These are phyloP conservation scores for Sarocladium kiliense DNA, from an alignment of 2,329 filamentous ascomycete genomes.

Conservation along the genomic window DNA sequence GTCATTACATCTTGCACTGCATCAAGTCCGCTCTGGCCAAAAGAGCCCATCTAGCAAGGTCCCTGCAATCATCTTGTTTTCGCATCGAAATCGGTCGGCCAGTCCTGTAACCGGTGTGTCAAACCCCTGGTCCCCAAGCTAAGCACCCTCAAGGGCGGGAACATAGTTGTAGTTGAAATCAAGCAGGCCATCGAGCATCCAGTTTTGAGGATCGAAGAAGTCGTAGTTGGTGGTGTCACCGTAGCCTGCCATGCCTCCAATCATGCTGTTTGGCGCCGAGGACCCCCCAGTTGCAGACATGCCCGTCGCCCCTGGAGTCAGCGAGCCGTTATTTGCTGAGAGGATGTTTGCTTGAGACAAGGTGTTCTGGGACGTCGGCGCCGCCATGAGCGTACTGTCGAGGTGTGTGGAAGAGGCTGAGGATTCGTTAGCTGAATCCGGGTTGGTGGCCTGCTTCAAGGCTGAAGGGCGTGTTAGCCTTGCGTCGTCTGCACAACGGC, in stretches of 20 bases:
- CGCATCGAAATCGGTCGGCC: background rate
- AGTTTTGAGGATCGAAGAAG: slow-evolving; percentile 88
- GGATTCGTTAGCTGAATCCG: slow-evolving; percentile 71
- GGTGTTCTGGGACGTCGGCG: slow-evolving; percentile 17
- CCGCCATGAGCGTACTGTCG: slow-evolving; percentile 51
- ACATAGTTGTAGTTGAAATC: slow-evolving; percentile 70
- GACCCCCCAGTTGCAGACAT: slow-evolving; percentile 29
- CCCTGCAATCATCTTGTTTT: background rate
- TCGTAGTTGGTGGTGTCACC: slow-evolving; percentile 66
- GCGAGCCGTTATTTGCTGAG: slow-evolving; percentile 42
- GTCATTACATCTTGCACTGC: background rate
- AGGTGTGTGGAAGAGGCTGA: slow-evolving; percentile 62
- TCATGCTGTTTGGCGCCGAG: slow-evolving; percentile 39
- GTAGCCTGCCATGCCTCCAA: slow-evolving; percentile 48
- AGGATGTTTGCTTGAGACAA: slow-evolving; percentile 19
- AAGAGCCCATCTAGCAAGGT: background rate
- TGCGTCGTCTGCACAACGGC: slow-evolving; percentile 19
- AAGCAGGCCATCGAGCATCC: slow-evolving; percentile 83
- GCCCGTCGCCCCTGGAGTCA: slow-evolving; percentile 47
- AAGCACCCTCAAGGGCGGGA: slow-evolving; percentile 48
- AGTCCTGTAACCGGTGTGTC: background rate
- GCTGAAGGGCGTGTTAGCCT: slow-evolving; percentile 34
- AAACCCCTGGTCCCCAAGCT: slow-evolving; percentile 14
- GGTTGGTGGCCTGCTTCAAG: slow-evolving; percentile 81
- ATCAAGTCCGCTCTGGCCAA: background rate